phyloP scores from a whole-genome alignment of 2,329 filamentous ascomycete species.

The Dactylellina sp. region DNA sequence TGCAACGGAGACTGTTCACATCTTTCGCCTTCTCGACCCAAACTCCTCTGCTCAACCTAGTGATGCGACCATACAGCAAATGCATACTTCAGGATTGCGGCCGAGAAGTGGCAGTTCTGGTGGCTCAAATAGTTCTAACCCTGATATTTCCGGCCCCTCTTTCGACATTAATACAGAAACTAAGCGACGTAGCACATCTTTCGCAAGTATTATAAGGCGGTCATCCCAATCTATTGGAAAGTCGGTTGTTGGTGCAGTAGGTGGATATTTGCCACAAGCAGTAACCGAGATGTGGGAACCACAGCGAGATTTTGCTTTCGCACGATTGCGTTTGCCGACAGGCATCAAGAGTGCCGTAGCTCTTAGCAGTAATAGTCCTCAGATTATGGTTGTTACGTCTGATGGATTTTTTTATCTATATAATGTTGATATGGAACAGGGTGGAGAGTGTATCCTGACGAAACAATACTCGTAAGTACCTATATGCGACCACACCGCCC shows the following conservation, averaged over 20 bases:
- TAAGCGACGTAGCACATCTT: constrained; percentile 72
- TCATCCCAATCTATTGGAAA: constrained; percentile 95
- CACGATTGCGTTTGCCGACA: constrained; percentile 81
- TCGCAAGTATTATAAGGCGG: constrained; percentile 90
- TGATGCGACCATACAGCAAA: constrained; percentile 15
- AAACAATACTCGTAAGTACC: constrained; percentile 89
- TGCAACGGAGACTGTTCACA: constrained; percentile 94
- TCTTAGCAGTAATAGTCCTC: constrained; percentile 92
- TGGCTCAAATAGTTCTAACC: constrained; percentile 46
- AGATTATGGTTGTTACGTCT: constrained; percentile 97
- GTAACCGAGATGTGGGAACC: constrained; percentile 99
- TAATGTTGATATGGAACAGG: constrained; percentile 92
- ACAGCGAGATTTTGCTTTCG: constrained; percentile 92
- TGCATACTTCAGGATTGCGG: constrained; percentile 34
- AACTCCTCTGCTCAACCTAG: not conserved
- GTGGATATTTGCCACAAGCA: constrained; percentile 89
- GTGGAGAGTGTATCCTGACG: constrained; percentile 88
- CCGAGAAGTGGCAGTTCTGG: constrained; percentile 54
- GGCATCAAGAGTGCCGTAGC: constrained; percentile 82
- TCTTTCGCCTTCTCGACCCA: constrained; percentile 80
- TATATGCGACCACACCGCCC: not conserved
- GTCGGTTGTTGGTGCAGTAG: constrained; percentile 86
- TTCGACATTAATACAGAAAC: constrained; percentile 59
- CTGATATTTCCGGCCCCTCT: constrained; percentile 58
- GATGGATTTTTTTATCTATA: constrained; percentile 96